Evolutionary conservation across 129 eudicot species (phyloP).

Genomic region (Heracleum sosnowskyi): DNA sequence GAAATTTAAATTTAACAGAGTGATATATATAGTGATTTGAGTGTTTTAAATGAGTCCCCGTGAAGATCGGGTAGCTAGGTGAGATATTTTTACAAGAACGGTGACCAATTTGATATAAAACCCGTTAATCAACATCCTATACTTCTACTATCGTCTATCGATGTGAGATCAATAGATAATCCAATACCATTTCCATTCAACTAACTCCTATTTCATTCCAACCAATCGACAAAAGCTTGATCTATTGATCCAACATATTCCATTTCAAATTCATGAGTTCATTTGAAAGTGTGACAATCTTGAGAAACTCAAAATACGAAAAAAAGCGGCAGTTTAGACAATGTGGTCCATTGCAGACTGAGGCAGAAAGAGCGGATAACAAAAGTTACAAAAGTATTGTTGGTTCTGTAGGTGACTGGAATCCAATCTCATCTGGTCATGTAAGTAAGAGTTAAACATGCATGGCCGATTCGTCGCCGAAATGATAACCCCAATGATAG

Average conservation of each 20-base stretch:
- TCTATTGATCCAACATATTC: background rate
- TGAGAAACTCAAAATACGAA: slow-evolving; percentile 5
- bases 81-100: too few relatives aligned
- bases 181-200: background rate
- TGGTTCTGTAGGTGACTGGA: slow-evolving; percentile 9
- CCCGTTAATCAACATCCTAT: background rate
- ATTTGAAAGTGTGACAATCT: slow-evolving; percentile 19
- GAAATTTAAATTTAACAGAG: too few relatives aligned
- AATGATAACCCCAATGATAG: slow-evolving; percentile 35
- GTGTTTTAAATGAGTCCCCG: too few relatives aligned
- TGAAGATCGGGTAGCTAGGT: too few relatives aligned
- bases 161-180: too few relatives aligned
- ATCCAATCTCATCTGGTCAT: slow-evolving; percentile 34
- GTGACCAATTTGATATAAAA: too few relatives aligned
- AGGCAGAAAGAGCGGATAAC: slow-evolving; percentile 17
- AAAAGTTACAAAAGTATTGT: slow-evolving; percentile 4
- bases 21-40: too few relatives aligned
- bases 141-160: too few relatives aligned
- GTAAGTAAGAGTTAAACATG: slow-evolving; percentile 73
- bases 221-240: background rate
- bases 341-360: slow-evolving; percentile 34
- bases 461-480: slow-evolving; percentile 87
- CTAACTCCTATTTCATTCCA: background rate
- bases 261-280: background rate
- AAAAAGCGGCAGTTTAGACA: slow-evolving; percentile 14